Percentiles rank a stretch among this genome's conserved stretches.
These are phyloP conservation scores for Millerozyma miso DNA, from an alignment of 805 yeast species.

Conservation along the genomic window DNA sequence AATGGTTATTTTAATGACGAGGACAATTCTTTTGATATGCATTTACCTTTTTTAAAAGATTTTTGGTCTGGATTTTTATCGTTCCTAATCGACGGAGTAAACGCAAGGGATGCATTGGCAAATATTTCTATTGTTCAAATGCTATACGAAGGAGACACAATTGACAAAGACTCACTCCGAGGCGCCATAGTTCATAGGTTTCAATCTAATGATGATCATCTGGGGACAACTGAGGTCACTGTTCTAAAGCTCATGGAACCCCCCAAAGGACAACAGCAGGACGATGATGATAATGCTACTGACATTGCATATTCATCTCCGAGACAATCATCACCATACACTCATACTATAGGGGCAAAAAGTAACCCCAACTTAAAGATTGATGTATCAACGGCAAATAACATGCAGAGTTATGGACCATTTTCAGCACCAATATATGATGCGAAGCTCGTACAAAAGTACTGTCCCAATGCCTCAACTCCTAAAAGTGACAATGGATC, in stretches of 20 bases:
- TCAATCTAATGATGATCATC: slow-evolving; percentile 5
- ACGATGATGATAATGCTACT: slow-evolving; percentile 36
- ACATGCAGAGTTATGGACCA: slow-evolving; percentile 19
- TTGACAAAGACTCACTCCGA: slow-evolving; percentile 9
- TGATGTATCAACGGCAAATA: slow-evolving; percentile 14
- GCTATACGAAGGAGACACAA: slow-evolving; percentile 16
- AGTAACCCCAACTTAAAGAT: slow-evolving; percentile 14
- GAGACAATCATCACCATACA: slow-evolving; percentile 17
- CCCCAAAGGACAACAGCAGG: slow-evolving; percentile 8
- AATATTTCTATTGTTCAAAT: slow-evolving; percentile 28
- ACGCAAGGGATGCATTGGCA: slow-evolving; percentile 9
- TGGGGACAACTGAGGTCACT: slow-evolving; percentile 9
- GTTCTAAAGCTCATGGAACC: slow-evolving; percentile 1
- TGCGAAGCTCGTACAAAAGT: slow-evolving; percentile 21
- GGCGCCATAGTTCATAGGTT: slow-evolving; percentile 26
- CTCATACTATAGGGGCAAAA: slow-evolving; percentile 4
- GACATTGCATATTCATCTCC: slow-evolving; percentile 41
- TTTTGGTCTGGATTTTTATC: slow-evolving; percentile 39
- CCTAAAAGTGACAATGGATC: not conserved
- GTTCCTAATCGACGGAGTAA: slow-evolving; percentile 29
- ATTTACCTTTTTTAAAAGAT: slow-evolving; percentile 33
- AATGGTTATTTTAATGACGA: slow-evolving; percentile 26
- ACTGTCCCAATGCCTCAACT: slow-evolving; percentile 5
- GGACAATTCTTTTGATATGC: slow-evolving; percentile 17
- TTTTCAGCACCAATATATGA: slow-evolving; percentile 34